Conservation (phyloP, 164 flowering plant genomes). For the Vitis rupestris region DNA sequence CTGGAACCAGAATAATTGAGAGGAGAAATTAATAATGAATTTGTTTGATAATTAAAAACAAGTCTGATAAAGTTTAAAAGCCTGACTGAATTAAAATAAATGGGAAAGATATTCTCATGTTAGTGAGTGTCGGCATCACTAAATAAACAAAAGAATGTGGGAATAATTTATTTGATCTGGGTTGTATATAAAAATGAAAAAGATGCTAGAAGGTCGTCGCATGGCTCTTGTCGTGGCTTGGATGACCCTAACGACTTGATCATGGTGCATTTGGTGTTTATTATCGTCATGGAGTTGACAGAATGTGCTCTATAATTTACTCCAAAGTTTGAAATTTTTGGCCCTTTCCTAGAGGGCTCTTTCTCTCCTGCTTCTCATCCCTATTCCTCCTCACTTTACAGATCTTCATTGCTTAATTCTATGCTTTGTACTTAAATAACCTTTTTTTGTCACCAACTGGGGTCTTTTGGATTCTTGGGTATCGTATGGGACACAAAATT, state of each 20-base stretch:
- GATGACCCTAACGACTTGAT: constrained; percentile 29
- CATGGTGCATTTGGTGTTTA: constrained; percentile 30
- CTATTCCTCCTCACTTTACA: constrained; percentile 19
- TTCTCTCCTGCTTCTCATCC: constrained; percentile 16
- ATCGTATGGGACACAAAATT: too few relatives aligned
- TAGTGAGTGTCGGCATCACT: constrained; percentile 50
- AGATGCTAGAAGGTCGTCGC: constrained; percentile 30
- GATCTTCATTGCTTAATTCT: background rate
- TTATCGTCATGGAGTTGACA: constrained; percentile 31
- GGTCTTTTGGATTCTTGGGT: too few relatives aligned
- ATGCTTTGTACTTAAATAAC: too few relatives aligned
- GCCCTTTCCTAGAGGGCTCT: constrained; percentile 19
- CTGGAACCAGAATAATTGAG: constrained; percentile 13
- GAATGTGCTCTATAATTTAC: constrained; percentile 20
- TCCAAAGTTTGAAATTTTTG: constrained; percentile 10
- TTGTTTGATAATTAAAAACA: constrained; percentile 4
- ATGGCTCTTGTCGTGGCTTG: constrained; percentile 37
- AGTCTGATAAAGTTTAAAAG: constrained; percentile 11
- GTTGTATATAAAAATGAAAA: constrained; percentile 17
- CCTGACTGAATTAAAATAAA: constrained; percentile 3
- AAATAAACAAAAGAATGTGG: constrained; percentile 23
- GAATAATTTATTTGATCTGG: constrained; percentile 9
- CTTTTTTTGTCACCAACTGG: too few relatives aligned
- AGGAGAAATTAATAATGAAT: background rate
- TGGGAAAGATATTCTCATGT: constrained; percentile 12